Evolutionary conservation across 2,329 filamentous ascomycete species (phyloP).

Genomic region (Pseudogymnoascus sp.): DNA sequence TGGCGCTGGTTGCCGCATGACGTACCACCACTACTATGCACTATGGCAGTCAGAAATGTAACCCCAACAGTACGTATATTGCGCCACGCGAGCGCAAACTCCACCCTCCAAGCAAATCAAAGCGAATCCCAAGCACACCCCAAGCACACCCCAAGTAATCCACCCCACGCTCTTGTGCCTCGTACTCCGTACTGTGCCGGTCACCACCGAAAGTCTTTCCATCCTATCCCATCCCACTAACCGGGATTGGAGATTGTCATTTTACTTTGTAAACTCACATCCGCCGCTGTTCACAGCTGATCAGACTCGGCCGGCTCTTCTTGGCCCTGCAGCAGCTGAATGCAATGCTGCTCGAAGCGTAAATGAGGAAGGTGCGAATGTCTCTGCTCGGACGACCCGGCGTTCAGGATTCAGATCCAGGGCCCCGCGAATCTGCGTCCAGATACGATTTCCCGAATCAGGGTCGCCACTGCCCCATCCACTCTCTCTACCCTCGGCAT

Average conservation of each 20-base stretch:
- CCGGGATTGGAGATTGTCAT: constrained; percentile 2
- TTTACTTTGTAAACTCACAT: constrained; percentile 1
- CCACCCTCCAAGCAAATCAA: background rate
- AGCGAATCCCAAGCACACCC: background rate
- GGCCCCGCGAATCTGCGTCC: background rate
- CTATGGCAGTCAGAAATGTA: background rate
- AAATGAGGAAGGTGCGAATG: background rate
- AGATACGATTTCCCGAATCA: background rate
- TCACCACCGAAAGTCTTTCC: background rate
- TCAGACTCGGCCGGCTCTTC: background rate
- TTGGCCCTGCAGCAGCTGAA: background rate
- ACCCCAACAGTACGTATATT: background rate
- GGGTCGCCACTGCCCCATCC: background rate
- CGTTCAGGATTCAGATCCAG: background rate
- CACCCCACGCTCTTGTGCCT: constrained; percentile 2
- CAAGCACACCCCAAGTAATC: background rate
- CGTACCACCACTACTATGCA: background rate
- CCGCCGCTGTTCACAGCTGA: background rate
- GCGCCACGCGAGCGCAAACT: background rate
- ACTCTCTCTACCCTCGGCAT: background rate
- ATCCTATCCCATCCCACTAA: background rate
- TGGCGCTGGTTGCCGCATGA: constrained; percentile 1
- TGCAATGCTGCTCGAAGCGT: background rate
- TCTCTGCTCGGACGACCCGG: background rate
- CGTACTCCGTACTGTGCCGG: background rate